Conservation (phyloP, 2,329 filamentous ascomycete species). For the Diaporthe eres region DNA sequence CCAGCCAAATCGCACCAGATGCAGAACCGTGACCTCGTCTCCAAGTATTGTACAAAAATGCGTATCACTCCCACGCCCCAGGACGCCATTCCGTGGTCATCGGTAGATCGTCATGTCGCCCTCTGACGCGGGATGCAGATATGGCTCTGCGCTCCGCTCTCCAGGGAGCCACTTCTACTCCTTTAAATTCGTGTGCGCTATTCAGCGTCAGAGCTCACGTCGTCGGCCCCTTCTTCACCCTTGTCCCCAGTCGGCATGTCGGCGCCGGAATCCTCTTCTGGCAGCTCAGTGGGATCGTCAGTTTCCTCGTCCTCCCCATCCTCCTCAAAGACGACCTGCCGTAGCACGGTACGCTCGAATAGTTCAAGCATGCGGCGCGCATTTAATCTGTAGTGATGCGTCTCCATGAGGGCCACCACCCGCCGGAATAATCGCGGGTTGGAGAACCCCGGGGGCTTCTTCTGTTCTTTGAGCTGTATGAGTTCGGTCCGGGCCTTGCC, state of each 20-base stretch:
- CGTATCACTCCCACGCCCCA: not conserved
- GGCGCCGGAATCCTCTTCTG: not conserved
- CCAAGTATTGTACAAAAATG: conserved; percentile 38
- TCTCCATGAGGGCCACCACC: conserved; percentile 86
- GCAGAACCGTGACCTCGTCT: conserved; percentile 36
- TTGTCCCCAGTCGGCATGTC: conserved; percentile 39
- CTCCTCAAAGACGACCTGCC: conserved; percentile 86
- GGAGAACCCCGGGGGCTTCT: conserved; percentile 80
- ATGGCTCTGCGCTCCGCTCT: conserved; percentile 47
- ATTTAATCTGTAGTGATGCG: conserved; percentile 88
- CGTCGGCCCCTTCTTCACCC: conserved; percentile 55
- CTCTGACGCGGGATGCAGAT: not conserved
- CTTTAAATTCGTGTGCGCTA: conserved; percentile 70
- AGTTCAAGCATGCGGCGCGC: conserved; percentile 92
- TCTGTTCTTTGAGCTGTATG: conserved; percentile 81
- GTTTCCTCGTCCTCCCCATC: conserved; percentile 60
- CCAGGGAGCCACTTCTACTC: conserved; percentile 59
- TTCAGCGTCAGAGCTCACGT: conserved; percentile 71
- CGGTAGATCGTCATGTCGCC: not conserved
- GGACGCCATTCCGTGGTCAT: not conserved
- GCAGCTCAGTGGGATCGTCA: conserved; percentile 40
- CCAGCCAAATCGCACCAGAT: conserved; percentile 36
- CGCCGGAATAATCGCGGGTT: conserved; percentile 86
- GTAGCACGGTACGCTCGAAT: conserved; percentile 91
- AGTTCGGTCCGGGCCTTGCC: conserved; percentile 89